phyloP scores from a whole-genome alignment of 148 eudicot genomes.

The Chenopodium berlandieri region DNA sequence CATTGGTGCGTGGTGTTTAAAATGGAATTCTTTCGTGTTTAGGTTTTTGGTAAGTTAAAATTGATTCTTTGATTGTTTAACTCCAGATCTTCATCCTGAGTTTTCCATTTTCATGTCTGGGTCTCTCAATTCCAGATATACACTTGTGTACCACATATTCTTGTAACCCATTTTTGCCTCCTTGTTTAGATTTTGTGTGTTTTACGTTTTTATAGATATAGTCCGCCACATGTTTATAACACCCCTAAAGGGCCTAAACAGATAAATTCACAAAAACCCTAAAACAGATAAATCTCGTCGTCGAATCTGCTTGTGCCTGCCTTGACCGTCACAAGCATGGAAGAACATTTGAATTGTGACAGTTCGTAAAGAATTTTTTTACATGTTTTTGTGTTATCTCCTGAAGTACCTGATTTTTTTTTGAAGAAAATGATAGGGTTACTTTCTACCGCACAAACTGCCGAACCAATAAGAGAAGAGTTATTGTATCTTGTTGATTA shows the following conservation, averaged over 20 bases:
- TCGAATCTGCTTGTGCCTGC: too few species aligned
- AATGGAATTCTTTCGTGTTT: background rate
- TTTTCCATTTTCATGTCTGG: background rate
- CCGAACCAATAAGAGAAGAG: background rate
- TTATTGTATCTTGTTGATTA: background rate
- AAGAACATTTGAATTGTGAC: too few species aligned
- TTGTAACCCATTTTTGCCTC: background rate
- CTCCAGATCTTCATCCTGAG: background rate
- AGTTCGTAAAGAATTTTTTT: too few species aligned
- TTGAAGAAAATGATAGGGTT: background rate
- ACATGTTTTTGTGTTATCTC: too few species aligned
- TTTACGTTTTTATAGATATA: too few species aligned
- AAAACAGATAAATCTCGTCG: too few species aligned
- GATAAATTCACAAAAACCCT: too few species aligned
- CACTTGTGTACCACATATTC: background rate
- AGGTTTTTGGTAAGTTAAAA: background rate
- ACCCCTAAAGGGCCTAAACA: too few species aligned
- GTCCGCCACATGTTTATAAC: too few species aligned
- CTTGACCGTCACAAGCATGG: too few species aligned
- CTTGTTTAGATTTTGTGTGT: too few species aligned
- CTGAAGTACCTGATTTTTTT: too few species aligned
- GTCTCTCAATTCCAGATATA: background rate
- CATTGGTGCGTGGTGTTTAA: background rate
- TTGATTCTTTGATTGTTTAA: background rate
- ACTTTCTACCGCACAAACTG: background rate